Conservation (phyloP, 305 asterid genomes). For the Solanum hybrid region DNA sequence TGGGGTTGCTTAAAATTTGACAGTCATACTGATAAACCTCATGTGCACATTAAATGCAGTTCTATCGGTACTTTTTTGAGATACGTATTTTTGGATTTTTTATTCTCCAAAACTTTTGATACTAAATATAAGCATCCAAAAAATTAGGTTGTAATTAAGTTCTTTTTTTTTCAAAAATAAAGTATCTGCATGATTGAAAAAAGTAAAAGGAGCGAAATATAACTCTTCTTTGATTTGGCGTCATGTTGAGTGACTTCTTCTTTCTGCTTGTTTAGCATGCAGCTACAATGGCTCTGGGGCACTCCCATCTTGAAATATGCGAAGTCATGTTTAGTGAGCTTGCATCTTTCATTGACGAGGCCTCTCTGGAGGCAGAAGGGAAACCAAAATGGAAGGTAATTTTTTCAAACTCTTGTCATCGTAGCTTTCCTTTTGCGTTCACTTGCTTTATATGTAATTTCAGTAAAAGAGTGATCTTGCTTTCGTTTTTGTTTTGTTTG, state of each 20-base stretch:
- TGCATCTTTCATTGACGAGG: slow-evolving; percentile 87
- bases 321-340: slow-evolving; percentile 98
- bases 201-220: not conserved
- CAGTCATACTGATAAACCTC: not conserved
- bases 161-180: not conserved
- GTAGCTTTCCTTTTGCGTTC: slow-evolving; percentile 1
- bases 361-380: slow-evolving; percentile 91
- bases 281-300: slow-evolving; percentile 98
- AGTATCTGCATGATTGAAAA: not conserved
- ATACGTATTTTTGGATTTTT: not conserved
- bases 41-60: not conserved
- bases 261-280: slow-evolving; percentile 55
- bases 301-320: slow-evolving; percentile 93
- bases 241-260: not conserved
- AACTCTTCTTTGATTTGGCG: not conserved
- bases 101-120: not conserved
- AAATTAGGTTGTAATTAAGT: not conserved
- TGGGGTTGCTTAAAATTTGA: not conserved
- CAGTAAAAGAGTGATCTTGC: not conserved
- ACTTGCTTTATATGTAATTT: not conserved
- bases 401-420: slow-evolving; percentile 6
- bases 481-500: not conserved
- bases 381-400: slow-evolving; percentile 99
- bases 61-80: not conserved
- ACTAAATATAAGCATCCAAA: not conserved